Evolutionary conservation across 2,329 filamentous ascomycete species (phyloP).

Genomic region (Penicillium occitanis): DNA sequence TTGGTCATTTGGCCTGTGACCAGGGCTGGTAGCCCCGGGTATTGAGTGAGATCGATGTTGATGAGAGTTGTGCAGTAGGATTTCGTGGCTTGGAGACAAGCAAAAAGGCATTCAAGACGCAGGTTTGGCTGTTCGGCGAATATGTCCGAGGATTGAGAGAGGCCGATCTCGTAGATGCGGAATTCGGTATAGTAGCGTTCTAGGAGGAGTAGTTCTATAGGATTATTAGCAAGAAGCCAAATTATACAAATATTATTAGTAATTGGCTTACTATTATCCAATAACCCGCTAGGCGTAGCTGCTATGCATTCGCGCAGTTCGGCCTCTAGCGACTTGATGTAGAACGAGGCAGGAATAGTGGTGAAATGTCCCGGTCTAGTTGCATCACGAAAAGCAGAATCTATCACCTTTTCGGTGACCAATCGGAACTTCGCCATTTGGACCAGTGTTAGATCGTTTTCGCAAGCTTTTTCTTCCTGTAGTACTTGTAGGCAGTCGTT

Average conservation of each 20-base stretch:
- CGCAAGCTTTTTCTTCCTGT: background rate
- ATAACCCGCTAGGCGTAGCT: background rate
- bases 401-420: conserved; percentile 9
- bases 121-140: conserved; percentile 6
- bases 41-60: background rate
- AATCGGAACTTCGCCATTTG: conserved; percentile 6
- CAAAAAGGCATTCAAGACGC: background rate
- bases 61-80: background rate
- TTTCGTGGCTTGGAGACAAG: conserved; percentile 12
- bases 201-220: background rate
- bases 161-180: conserved; percentile 11
- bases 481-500: conserved; percentile 6
- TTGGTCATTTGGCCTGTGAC: conserved; percentile 1
- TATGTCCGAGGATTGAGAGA: background rate
- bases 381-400: background rate
- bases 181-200: conserved; percentile 11
- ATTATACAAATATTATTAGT: background rate
- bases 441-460: background rate
- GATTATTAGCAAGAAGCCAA: background rate
- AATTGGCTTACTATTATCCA: background rate
- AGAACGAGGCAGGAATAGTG: conserved; percentile 9
- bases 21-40: background rate
- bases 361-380: background rate
- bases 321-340: conserved; percentile 7
- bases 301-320: background rate